Conservation (phyloP, 352 stramenopile genomes). For the Phytophthora melonis region DNA sequence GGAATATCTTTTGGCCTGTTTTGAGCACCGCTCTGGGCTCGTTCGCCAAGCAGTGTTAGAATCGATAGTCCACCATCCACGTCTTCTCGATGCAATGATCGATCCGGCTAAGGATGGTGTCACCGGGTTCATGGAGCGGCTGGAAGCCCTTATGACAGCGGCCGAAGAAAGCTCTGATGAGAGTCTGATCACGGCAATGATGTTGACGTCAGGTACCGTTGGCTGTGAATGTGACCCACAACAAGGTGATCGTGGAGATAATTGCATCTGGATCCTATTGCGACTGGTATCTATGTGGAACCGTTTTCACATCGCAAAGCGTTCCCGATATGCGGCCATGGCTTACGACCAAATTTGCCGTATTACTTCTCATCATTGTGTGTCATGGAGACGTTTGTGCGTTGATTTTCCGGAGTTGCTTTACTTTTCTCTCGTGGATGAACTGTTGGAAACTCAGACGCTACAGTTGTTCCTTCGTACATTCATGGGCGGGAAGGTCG, state of each 20-base stretch:
- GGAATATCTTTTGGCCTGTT: constrained; percentile 36
- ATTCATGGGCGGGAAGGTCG: constrained; percentile 59
- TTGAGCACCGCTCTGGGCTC: constrained; percentile 30
- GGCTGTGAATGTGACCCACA: constrained; percentile 50
- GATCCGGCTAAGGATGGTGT: constrained; percentile 30
- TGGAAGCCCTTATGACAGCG: constrained; percentile 43
- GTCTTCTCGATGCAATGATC: constrained; percentile 50
- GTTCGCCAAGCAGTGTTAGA: constrained; percentile 36
- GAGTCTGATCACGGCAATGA: constrained; percentile 27
- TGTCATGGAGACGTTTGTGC: constrained; percentile 69
- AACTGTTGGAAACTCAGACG: constrained; percentile 50
- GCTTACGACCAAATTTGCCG: constrained; percentile 63
- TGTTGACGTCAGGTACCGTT: constrained; percentile 49
- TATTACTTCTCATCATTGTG: constrained; percentile 47
- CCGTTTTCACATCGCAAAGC: constrained; percentile 40
- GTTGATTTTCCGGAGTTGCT: constrained; percentile 61
- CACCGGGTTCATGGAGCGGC: constrained; percentile 45
- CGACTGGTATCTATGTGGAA: constrained; percentile 65
- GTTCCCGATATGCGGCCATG: constrained; percentile 31
- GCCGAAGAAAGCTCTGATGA: constrained; percentile 46
- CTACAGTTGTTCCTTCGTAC: constrained; percentile 64
- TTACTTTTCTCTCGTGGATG: constrained; percentile 67
- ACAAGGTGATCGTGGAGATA: constrained; percentile 42
- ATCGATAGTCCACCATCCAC: constrained; percentile 26
- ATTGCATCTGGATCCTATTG: constrained; percentile 64